phyloP scores from a whole-genome alignment of 2,329 filamentous ascomycete species.

The Cladosporium austrohemisphaericum region DNA sequence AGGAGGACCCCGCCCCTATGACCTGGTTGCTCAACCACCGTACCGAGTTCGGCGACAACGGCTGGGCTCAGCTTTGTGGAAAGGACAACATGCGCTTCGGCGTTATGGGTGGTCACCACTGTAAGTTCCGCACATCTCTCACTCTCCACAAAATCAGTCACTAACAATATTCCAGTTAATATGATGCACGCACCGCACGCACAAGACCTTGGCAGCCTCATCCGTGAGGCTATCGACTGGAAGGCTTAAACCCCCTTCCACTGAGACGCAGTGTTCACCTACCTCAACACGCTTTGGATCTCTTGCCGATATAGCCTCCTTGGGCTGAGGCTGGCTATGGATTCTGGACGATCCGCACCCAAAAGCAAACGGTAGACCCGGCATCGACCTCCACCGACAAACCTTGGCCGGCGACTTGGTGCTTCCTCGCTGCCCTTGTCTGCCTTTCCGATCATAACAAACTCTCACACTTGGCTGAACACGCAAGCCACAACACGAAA shows the following conservation, averaged over 20 bases:
- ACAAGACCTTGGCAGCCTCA: conserved; percentile 38
- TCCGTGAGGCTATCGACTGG: conserved; percentile 40
- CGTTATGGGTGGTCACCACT: conserved; percentile 67
- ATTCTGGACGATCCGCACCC: neutral
- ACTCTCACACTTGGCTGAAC: conserved; percentile 3
- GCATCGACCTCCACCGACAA: conserved; percentile 8
- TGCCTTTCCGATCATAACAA: conserved; percentile 1
- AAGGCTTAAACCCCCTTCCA: conserved; percentile 13
- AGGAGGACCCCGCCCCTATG: conserved; percentile 52
- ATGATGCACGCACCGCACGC: conserved; percentile 65
- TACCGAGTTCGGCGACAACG: conserved; percentile 66
- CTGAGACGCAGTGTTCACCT: conserved; percentile 14
- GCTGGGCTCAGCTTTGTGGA: conserved; percentile 65
- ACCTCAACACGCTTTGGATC: conserved; percentile 19
- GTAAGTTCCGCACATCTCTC: conserved; percentile 3
- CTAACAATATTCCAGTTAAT: conserved; percentile 40
- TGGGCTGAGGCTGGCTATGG: conserved; percentile 27
- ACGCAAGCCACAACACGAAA: neutral
- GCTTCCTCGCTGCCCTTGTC: conserved; percentile 6
- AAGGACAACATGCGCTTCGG: conserved; percentile 58
- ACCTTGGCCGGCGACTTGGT: conserved; percentile 16
- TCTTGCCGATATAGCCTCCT: conserved; percentile 21
- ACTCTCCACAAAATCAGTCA: conserved; percentile 4
- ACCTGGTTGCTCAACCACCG: conserved; percentile 70
- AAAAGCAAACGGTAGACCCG: neutral